Percentiles rank a stretch among this genome's conserved stretches.
Evolutionary conservation across 2,329 filamentous ascomycete genomes (phyloP).

Genomic region (Aspergillus awamori): DNA sequence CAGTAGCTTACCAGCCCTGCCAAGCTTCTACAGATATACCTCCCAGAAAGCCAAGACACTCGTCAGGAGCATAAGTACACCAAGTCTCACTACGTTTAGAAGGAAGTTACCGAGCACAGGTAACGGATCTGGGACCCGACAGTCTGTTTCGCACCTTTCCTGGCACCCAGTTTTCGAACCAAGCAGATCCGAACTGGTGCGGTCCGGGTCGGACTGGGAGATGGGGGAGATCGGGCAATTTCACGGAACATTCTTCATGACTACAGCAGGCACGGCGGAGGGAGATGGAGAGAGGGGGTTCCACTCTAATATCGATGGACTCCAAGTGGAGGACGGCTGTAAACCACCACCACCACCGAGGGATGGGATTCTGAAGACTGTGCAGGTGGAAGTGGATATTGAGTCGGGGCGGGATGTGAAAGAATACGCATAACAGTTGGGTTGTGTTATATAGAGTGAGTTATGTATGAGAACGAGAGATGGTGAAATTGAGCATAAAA

Average conservation of each 20-base stretch:
- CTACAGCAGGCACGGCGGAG: constrained; percentile 16
- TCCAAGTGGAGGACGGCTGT: background rate
- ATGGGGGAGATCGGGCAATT: constrained; percentile 13
- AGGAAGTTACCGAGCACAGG: background rate
- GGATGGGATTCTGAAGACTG: constrained; percentile 24
- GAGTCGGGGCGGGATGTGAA: constrained; percentile 19
- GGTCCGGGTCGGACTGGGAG: constrained; percentile 8
- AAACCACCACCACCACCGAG: background rate
- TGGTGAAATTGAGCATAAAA: background rate
- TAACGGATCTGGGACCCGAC: constrained; percentile 7
- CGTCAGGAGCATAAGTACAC: constrained; percentile 5
- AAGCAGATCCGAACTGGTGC: constrained; percentile 4
- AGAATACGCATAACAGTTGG: background rate
- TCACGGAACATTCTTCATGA: constrained; percentile 16
- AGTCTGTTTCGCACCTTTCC: background rate
- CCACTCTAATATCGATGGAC: background rate
- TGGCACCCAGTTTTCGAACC: background rate
- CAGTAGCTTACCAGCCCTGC: constrained; percentile 28
- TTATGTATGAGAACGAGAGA: background rate
- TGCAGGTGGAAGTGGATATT: constrained; percentile 29
- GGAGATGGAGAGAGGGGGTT: constrained; percentile 2
- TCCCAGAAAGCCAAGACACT: constrained; percentile 20
- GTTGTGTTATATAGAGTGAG: background rate
- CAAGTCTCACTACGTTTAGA: background rate
- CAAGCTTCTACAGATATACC: constrained; percentile 27